Base-by-base conservation (phyloP, 2,329 filamentous ascomycete species). In the Alternaria consortialis region DNA sequence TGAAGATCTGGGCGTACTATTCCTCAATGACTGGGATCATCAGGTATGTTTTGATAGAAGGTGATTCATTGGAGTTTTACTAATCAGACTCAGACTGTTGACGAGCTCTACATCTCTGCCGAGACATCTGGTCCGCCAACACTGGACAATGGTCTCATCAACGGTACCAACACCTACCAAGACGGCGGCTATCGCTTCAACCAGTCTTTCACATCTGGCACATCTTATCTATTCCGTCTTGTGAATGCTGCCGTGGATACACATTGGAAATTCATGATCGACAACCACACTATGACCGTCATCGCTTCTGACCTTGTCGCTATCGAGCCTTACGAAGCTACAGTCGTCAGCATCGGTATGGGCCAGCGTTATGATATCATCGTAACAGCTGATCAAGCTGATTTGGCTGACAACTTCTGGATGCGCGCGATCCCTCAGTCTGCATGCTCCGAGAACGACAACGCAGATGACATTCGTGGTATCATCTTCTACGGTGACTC, bases 1-100 rank as follows among this genome's bases (percentile, higher is more conserved):
- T 37, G 72, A 74, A n/a, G 81, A 83, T 64, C 64, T 81, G 15
- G 81, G 80, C 0, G 79, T 79, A 46, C 68, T 82, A 8, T 69
- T 81, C 29, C 63, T 83, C 8, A 77, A 76, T 7, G 82, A 83
- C 58, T 83, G 81, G 81, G 76, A 72, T 53, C 81, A 82, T 63
- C 64, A 73, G 44, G 54, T 56, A 12, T 36, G 13, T 4, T 36
- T 31, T 5, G 2, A 29, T 20, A 11, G n/a, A 15, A 2, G 2
- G 1, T 3, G 11, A 31, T 2, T 7, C 32, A 15, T 9, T 5
- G 8, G 12, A 23, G 6, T 13, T 15, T 15, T 4, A 50, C 29
- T 54, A n/a, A 56, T 8, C 6, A 13, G 4, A 2, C 8, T 17
- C 37, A 75, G 65, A 77, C 79, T 29, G 74, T 77, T 15, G 77